A percentile compares a stretch with the other conserved stretches of the same genome.
phyloP scores from a whole-genome alignment of 1,284 basidiomycete genomes.

The Cryptococcus sp. region DNA sequence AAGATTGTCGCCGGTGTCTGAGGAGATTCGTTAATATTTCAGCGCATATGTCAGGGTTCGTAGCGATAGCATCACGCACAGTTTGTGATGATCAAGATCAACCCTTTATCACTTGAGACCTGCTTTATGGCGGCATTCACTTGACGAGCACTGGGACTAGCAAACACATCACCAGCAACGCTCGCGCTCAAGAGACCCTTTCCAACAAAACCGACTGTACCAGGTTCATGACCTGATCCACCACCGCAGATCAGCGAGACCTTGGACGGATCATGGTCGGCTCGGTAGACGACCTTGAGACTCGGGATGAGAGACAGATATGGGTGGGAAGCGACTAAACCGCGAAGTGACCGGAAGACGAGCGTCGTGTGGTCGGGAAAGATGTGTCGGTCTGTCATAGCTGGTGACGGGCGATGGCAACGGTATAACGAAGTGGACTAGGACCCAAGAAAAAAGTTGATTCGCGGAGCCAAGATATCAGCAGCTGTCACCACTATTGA shows the following conservation, averaged over 20 bases:
- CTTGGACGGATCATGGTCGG: conserved; percentile 50
- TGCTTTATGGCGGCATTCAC: conserved; percentile 55
- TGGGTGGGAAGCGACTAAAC: conserved; percentile 51
- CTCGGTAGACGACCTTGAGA: conserved; percentile 52
- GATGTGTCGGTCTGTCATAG: conserved; percentile 52
- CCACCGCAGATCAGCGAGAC: conserved; percentile 56
- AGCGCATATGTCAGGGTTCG: not conserved
- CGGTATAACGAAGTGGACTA: not conserved
- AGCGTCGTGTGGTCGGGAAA: conserved; percentile 53
- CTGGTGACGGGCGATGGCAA: not conserved
- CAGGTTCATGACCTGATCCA: conserved; percentile 56
- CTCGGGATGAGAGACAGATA: conserved; percentile 49
- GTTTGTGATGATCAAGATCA: conserved; percentile 55
- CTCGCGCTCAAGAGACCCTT: conserved; percentile 53
- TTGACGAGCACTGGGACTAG: conserved; percentile 56
- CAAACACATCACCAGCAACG: conserved; percentile 58
- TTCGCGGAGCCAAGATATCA: not conserved
- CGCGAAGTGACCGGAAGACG: conserved; percentile 48
- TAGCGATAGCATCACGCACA: conserved; percentile 33
- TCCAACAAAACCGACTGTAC: conserved; percentile 51
- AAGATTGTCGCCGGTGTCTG: conserved; percentile 55
- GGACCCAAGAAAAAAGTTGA: not conserved
- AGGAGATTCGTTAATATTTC: not conserved
- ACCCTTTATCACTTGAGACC: conserved; percentile 53
- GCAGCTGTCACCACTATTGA: not conserved